Percentiles rank a stretch among this genome's conserved stretches.
These are phyloP conservation scores for Tricholoma flavovirens DNA, from an alignment of 768 basidiomycete genomes.

Conservation along the genomic window DNA sequence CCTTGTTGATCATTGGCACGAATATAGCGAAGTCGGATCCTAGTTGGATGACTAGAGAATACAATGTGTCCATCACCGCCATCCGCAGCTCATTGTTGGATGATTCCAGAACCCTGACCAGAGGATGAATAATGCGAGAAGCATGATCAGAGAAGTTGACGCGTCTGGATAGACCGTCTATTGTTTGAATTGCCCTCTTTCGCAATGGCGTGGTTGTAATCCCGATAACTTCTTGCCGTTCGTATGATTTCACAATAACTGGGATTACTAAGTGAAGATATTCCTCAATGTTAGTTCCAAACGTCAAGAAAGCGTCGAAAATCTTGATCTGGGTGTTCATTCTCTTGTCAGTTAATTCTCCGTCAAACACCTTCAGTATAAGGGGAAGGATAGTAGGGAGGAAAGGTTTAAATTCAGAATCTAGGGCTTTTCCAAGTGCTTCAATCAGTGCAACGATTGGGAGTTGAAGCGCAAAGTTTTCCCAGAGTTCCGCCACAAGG, in stretches of 20 bases:
- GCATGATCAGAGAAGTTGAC: conserved; percentile 99
- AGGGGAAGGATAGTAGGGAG: conserved; percentile 85
- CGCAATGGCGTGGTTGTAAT: conserved; percentile 66
- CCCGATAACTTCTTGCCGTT: conserved; percentile 59
- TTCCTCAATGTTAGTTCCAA: conserved; percentile 95
- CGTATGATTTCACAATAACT: conserved; percentile 87
- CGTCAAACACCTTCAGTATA: conserved; percentile 86
- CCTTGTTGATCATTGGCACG: conserved; percentile 96
- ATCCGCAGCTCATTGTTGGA: conserved; percentile 74
- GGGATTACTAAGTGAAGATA: conserved; percentile 96
- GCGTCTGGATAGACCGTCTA: conserved; percentile 83
- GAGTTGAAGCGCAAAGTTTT: conserved; percentile 73
- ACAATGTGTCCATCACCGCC: conserved; percentile 90
- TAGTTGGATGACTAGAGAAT: conserved; percentile 87
- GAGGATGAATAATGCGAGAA: conserved; percentile 92
- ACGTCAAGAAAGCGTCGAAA: conserved; percentile 91
- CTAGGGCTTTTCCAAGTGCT: conserved; percentile 85
- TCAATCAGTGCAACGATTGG: conserved; percentile 92
- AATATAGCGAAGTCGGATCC: conserved; percentile 98
- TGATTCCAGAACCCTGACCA: conserved; percentile 78
- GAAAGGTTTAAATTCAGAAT: conserved; percentile 97
- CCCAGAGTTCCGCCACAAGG: conserved; percentile 89
- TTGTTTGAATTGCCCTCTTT: conserved; percentile 85
- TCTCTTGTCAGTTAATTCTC: conserved; percentile 77
- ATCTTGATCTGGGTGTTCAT: conserved; percentile 80